phyloP scores from a whole-genome alignment of 2,329 filamentous ascomycete genomes.

The Clarireedia monteithiana region DNA sequence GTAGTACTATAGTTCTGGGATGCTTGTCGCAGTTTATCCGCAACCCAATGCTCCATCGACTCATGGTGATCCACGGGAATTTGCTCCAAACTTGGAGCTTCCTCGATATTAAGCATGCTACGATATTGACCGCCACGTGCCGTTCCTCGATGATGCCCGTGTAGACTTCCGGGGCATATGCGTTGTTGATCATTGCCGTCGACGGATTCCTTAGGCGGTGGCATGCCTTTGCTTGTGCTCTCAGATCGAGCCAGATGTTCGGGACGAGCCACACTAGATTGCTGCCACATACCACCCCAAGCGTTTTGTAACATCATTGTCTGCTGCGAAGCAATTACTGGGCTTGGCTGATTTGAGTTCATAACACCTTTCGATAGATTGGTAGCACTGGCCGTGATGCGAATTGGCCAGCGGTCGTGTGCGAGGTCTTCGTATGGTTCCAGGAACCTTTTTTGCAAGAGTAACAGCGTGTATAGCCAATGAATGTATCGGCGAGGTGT shows the following conservation, averaged over 20 bases:
- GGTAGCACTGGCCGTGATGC: too few relatives aligned
- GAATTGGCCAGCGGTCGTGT: too few relatives aligned
- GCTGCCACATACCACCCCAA: not conserved
- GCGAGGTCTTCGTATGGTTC: too few relatives aligned
- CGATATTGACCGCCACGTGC: conserved; percentile 34
- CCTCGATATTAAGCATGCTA: conserved; percentile 48
- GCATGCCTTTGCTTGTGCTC: conserved; percentile 1
- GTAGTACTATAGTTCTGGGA: conserved; percentile 21
- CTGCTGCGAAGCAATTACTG: not conserved
- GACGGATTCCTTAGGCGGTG: conserved; percentile 7
- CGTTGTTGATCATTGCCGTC: conserved; percentile 4
- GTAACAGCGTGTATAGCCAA: too few relatives aligned
- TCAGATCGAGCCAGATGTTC: not conserved
- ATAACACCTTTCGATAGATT: too few relatives aligned
- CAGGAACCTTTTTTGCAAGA: too few relatives aligned
- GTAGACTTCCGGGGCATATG: conserved; percentile 20
- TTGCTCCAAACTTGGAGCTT: conserved; percentile 33
- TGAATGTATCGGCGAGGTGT: not conserved
- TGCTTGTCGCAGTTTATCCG: conserved; percentile 19
- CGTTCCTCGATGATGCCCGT: conserved; percentile 19
- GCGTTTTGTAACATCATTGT: not conserved
- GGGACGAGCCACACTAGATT: not conserved
- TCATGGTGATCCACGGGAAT: conserved; percentile 18
- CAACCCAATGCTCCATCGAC: conserved; percentile 25
- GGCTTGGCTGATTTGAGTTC: not conserved